Evolutionary conservation across 768 basidiomycete genomes (phyloP), one percentile per base, ranked within the genome.

Genomic region (Gloeopeniophorella convolvens): DNA sequence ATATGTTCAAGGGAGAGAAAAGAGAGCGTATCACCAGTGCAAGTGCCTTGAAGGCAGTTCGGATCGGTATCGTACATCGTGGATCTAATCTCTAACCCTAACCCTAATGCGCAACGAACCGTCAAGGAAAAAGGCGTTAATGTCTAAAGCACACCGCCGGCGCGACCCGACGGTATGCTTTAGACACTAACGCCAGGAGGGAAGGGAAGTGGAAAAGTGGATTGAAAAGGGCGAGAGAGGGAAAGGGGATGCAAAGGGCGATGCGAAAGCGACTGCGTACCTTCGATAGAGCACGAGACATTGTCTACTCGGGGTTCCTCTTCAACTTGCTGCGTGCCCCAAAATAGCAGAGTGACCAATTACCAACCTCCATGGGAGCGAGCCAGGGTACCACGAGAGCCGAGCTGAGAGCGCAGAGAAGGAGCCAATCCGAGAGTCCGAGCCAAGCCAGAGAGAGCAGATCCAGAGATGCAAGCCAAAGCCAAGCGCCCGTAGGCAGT

Each of bases 71-170:
- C n/a, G n/a, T n/a, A n/a, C n/a, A n/a, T n/a, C n/a, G n/a, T n/a
- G n/a, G n/a, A n/a, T n/a, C n/a, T n/a, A n/a, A n/a, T 36, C 27
- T 47, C 13, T 53, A 53, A 53, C 51, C 51, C 12, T 53, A 53
- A 53, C 45, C 51, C 51, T 53, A 47, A 24, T 43, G 28, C 32
- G 8, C 15, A 7, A 9, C 31, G 16, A 12, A 48, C 8, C 20
- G 5, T 1, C 27, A 13, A 12, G 41, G 34, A 45, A 51, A 36
- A 20, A 12, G 35, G 34, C 26, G 44, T 33, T 21, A 45, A 10
- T 18, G 26, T 7, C 16, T 24, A 13, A 9, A 20, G 11, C 20
- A 45, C 32, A 11, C 11, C 50, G 10, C 5, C 42, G 42, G 37
- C 37, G 50, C 44, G 32, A 30, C 43, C 6, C 37, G 44, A 26